These are phyloP conservation scores for Picochlorum sp. DNA, from an alignment of 139 green algal species.

Conservation along the genomic window DNA sequence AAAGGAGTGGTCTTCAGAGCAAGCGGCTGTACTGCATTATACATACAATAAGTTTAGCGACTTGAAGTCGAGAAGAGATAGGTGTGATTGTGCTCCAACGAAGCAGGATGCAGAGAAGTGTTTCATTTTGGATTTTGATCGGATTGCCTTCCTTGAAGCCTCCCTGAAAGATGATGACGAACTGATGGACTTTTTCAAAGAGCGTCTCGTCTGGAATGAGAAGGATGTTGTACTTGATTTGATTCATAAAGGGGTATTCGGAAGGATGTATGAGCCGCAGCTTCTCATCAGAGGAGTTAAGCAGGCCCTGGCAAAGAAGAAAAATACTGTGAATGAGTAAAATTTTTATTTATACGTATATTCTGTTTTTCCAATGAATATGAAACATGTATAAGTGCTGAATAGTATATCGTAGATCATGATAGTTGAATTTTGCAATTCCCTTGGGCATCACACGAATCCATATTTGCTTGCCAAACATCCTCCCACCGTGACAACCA, in stretches of 20 bases:
- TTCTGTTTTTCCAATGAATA: background rate
- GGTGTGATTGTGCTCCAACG: slow-evolving; percentile 68
- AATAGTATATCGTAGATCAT: no score
- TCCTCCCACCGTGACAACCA: slow-evolving; percentile 11
- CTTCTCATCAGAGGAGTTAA: slow-evolving; percentile 21
- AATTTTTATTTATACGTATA: background rate
- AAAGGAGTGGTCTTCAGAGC: slow-evolving; percentile 48
- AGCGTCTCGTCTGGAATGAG: slow-evolving; percentile 58
- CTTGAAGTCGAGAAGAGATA: slow-evolving; percentile 53
- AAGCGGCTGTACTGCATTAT: slow-evolving; percentile 72
- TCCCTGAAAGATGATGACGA: slow-evolving; percentile 52
- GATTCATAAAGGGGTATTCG: slow-evolving; percentile 56
- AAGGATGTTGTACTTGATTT: slow-evolving; percentile 39
- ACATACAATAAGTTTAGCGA: slow-evolving; percentile 62
- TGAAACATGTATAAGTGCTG: background rate
- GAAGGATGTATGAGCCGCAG: slow-evolving; percentile 62
- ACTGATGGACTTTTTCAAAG: slow-evolving; percentile 56
- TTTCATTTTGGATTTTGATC: slow-evolving; percentile 83
- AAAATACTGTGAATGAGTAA: background rate
- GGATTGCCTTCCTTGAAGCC: slow-evolving; percentile 61
- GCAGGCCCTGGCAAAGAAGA: background rate
- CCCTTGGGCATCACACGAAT: slow-evolving; percentile 6
- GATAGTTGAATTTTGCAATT: slow-evolving; percentile 11
- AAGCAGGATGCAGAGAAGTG: slow-evolving; percentile 73
- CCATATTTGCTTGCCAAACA: slow-evolving; percentile 10